Base-by-base conservation (phyloP, 1,284 basidiomycete species). In the Volvariella surrecta region DNA sequence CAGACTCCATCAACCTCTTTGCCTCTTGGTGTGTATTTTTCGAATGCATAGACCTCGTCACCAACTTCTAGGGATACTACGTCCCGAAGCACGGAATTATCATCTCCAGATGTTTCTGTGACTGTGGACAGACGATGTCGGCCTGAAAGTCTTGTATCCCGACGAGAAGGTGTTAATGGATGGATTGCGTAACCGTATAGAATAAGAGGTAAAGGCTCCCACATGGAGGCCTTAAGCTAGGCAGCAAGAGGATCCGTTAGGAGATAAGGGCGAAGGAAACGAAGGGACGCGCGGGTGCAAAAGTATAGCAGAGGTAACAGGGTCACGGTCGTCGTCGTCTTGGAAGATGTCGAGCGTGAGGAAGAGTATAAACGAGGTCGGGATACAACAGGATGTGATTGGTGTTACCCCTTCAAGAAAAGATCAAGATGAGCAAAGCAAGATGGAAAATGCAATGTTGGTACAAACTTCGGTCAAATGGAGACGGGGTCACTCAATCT, bases 1-100 rank as follows among this genome's bases (percentile, higher is more conserved):
- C 90, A 94, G 7, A 82, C 62, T 18, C 81, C 81, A 44, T 89
- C 85, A 11, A 77, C 76, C 52, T 85, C 82, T 56, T 82, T 85
- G 49, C 71, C 75, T 47, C 67, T 70, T 19, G 82, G 83, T 0
- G 73, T 80, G 60, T 90, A 93, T 59, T 83, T 83, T 65, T 96
- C 92, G 56, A 96, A 95, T 18, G 92, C 91, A 66, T 97, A 97
- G 31, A 98, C 83, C 60, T 97, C 94, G 60, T 97, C 94, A 41
- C 95, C 95, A 17, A 97, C 83, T 51, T 89, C 87, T 41, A 89
- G 70, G 13, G 79, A 74, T 28, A 89, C 86, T n/a, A 89, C 80
- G 48, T 89, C 84, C 45, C 77, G 71, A 63, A 83, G 74, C 0
- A 74, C 68, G 28, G 73, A 66, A 43, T 77, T 71, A 39, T 85